Evolutionary conservation across 2,329 filamentous ascomycete genomes (phyloP), one percentile per base, ranked within the genome.

Genomic region (Emericellopsis atlantica): DNA sequence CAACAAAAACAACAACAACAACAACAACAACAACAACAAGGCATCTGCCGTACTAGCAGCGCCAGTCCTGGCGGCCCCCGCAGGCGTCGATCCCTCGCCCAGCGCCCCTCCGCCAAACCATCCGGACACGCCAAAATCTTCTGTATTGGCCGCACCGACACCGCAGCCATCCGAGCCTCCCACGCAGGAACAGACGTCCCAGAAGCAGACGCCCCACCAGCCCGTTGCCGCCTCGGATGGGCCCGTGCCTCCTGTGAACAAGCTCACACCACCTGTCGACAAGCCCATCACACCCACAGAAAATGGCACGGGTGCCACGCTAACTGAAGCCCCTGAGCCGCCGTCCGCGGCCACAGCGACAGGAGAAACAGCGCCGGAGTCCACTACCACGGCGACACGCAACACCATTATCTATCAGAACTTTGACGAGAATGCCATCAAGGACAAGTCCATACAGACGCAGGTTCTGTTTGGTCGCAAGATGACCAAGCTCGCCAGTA

Each of bases 361-460:
- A 29, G n/a, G n/a, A n/a, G 26, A 29, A 12, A 3, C 26, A 9
- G 26, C 26, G 6, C 12, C 26, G 26, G 26, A 29, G 47, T 55
- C 48, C 6, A 49, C 52, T 4, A 49, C 54, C 15, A 57, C 51
- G 3, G 70, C 79, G 37, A 70, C 74, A 44, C 68, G 73, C 32
- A 71, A 71, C 49, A 68, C 73, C 55, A 74, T 77, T 45, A 70
- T 78, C 38, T 66, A 75, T 26, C 74, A 76, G 41, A 76, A 75
- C 46, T 78, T 79, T 51, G 66, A 78, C 49, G 67, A 74, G 36
- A 64, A 68, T 39, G 67, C 67, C 37, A 65, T 78, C 45, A 67
- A 68, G 48, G 72, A 78, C 46, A 73, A 71, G 50, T 60, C 65
- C 36, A 61, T 75, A 5, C 74, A 79, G 55, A 76, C 70, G 11